A percentile compares a stretch with the other conserved stretches of the same genome.
phyloP scores from a whole-genome alignment of 78 protist species.

The Emiliania huxleyi region DNA sequence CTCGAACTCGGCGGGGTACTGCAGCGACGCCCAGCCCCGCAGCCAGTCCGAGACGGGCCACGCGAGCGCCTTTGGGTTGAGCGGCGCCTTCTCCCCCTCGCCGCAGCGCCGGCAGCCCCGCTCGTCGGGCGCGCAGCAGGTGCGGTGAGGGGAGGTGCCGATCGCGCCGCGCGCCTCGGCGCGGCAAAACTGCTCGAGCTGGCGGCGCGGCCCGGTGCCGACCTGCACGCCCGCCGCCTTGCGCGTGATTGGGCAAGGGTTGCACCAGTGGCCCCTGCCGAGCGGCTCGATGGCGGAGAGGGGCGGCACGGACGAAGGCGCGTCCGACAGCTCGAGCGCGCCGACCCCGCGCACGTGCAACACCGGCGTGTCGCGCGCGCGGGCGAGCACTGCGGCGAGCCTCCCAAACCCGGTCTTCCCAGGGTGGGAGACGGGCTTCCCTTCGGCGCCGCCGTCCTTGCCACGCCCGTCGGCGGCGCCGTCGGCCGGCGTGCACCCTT shows the following conservation, averaged over 20 bases:
- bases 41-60: not conserved
- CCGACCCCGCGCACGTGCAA: not conserved
- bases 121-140: not conserved
- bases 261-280: not conserved
- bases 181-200: not conserved
- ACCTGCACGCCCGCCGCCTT: not conserved
- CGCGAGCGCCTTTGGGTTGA: not conserved
- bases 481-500: too few relatives aligned
- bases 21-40: not conserved
- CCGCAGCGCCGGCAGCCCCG: not conserved
- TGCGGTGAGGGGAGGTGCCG: not conserved
- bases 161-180: not conserved
- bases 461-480: too few relatives aligned
- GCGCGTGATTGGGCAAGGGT: not conserved
- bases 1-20: not conserved
- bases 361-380: too few relatives aligned
- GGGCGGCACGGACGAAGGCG: too few relatives aligned
- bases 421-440: not conserved
- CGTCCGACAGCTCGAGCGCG: not conserved
- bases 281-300: not conserved
- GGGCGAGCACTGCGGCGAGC: too few relatives aligned
- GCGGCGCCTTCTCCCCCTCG: not conserved
- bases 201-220: not conserved
- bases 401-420: too few relatives aligned
- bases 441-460: not conserved